These are phyloP conservation scores for Peronospora destructor DNA, from an alignment of 352 stramenopile species.

Conservation along the genomic window DNA sequence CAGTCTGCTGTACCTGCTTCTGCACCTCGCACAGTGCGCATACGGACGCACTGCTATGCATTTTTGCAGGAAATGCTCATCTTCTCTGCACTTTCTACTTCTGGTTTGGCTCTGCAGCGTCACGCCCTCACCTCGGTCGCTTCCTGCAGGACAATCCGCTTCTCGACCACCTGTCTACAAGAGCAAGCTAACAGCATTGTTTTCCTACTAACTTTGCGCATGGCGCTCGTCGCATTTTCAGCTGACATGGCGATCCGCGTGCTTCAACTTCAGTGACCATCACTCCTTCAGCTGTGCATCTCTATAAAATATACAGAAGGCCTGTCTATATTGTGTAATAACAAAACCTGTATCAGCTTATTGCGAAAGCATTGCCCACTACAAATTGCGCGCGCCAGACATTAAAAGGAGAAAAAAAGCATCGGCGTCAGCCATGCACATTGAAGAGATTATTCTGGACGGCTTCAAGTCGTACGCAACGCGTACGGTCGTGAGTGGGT, in stretches of 20 bases:
- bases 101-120: no score
- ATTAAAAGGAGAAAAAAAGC: not conserved
- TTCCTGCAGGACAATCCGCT: no score
- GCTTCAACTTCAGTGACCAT: constrained; percentile 19
- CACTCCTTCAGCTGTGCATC: not conserved
- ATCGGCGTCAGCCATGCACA: constrained; percentile 83
- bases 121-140: no score
- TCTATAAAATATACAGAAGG: not conserved
- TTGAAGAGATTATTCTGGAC: constrained; percentile 99
- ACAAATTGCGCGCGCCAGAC: constrained; percentile 8
- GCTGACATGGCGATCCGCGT: constrained; percentile 33
- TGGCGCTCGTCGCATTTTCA: constrained; percentile 43
- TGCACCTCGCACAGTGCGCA: no score
- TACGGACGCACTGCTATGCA: no score
- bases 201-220: constrained; percentile 27
- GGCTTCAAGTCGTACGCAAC: constrained; percentile 99
- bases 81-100: no score
- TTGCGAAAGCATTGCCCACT: not conserved
- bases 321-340: not conserved
- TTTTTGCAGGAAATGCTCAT: no score
- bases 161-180: constrained; percentile 49
- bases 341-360: not conserved
- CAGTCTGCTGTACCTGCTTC: no score
- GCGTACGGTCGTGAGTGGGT: constrained; percentile 96
- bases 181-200: no score